A percentile compares a stretch with the other conserved stretches of the same genome.
These are phyloP conservation scores for Botrytis medusae DNA, from an alignment of 2,329 filamentous ascomycete species.

Conservation along the genomic window DNA sequence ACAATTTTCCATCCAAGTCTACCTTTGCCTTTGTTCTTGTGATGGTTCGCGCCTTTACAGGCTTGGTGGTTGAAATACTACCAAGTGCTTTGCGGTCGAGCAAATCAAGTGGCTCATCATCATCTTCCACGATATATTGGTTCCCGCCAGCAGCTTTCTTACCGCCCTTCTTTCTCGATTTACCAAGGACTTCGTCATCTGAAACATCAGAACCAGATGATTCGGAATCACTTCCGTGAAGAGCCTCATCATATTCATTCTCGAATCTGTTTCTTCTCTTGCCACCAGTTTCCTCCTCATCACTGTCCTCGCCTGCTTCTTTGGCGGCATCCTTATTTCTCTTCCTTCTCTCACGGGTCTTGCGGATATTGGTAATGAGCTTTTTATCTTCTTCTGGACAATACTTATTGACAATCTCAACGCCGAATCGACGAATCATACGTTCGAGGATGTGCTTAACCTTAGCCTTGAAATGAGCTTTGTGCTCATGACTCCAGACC, in stretches of 20 bases:
- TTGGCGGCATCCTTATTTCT: constrained; percentile 75
- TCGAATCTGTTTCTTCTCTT: constrained; percentile 68
- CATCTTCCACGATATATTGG: constrained; percentile 89
- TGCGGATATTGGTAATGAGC: constrained; percentile 89
- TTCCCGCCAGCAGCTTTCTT: constrained; percentile 57
- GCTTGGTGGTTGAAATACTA: constrained; percentile 90
- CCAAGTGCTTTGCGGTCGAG: constrained; percentile 86
- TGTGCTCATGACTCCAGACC: constrained; percentile 97
- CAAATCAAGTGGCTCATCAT: constrained; percentile 91
- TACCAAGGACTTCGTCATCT: constrained; percentile 56
- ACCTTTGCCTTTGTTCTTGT: constrained; percentile 60
- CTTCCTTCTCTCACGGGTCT: constrained; percentile 88
- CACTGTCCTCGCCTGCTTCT: constrained; percentile 56
- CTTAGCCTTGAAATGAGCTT: constrained; percentile 93
- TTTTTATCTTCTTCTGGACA: constrained; percentile 87
- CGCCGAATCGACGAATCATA: constrained; percentile 88
- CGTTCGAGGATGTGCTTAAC: constrained; percentile 97
- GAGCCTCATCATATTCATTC: constrained; percentile 93
- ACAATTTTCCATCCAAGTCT: constrained; percentile 77
- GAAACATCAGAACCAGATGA: constrained; percentile 64
- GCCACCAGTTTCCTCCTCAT: constrained; percentile 53
- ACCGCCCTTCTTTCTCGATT: constrained; percentile 46
- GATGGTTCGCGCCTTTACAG: constrained; percentile 58
- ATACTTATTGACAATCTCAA: constrained; percentile 73
- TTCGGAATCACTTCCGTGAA: constrained; percentile 61